Evolutionary conservation across 2,329 filamentous ascomycete species (phyloP).

Genomic region (Byssothecium circinans): DNA sequence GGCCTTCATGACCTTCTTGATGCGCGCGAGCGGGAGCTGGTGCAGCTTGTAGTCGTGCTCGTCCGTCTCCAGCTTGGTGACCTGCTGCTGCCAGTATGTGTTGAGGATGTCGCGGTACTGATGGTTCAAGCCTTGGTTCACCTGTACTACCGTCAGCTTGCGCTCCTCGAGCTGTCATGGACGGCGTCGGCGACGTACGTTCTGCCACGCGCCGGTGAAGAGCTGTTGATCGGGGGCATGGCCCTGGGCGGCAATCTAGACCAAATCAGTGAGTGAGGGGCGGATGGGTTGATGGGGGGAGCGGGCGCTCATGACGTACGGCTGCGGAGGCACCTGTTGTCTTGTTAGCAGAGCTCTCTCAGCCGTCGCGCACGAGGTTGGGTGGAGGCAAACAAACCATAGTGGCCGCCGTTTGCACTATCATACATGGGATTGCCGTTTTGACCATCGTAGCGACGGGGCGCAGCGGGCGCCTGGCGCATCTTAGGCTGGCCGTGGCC

Average conservation of each 20-base stretch:
- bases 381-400: constrained; percentile 44
- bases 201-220: constrained; percentile 93
- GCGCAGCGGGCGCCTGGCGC: constrained; percentile 40
- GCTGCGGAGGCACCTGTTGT: constrained; percentile 65
- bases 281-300: not conserved
- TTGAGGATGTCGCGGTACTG: constrained; percentile 96
- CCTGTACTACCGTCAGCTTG: constrained; percentile 55
- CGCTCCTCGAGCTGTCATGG: not conserved
- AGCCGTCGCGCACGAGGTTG: constrained; percentile 10
- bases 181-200: constrained; percentile 58
- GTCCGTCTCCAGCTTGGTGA: constrained; percentile 91
- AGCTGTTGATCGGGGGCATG: constrained; percentile 87
- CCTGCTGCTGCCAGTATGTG: constrained; percentile 98
- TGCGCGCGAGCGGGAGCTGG: constrained; percentile 92
- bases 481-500: constrained; percentile 42
- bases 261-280: constrained; percentile 33
- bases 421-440: constrained; percentile 54
- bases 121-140: constrained; percentile 91
- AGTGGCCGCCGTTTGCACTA: constrained; percentile 51
- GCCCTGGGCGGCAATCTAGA: constrained; percentile 80
- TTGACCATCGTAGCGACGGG: constrained; percentile 53
- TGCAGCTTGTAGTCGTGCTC: constrained; percentile 98
- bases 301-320: constrained; percentile 53
- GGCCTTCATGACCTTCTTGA: constrained; percentile 99
- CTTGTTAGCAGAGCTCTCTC: constrained; percentile 21